A percentile compares a stretch with the other conserved stretches of the same genome.
Evolutionary conservation across 1,284 basidiomycete genomes (phyloP).

Genomic region (Gymnopus androsaceus): DNA sequence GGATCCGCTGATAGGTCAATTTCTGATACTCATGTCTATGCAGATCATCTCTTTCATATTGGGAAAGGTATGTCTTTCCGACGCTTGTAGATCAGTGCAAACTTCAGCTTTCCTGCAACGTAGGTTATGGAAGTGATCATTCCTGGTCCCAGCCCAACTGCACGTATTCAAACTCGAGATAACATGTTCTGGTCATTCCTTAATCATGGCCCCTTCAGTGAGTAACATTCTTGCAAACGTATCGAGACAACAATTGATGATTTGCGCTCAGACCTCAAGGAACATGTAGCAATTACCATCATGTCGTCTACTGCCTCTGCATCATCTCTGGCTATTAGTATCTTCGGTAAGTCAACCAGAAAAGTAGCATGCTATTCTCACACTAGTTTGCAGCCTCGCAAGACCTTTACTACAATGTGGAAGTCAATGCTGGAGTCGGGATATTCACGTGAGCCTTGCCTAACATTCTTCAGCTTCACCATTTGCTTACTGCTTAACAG

Average conservation of each 20-base stretch:
- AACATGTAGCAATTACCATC: conserved; percentile 63
- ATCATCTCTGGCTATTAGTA: conserved; percentile 49
- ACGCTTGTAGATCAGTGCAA: background rate
- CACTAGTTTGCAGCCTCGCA: too few species aligned
- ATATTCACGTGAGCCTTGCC: conserved; percentile 43
- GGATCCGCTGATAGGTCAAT: background rate
- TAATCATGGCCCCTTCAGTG: conserved; percentile 59
- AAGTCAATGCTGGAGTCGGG: conserved; percentile 49
- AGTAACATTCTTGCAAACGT: conserved; percentile 17
- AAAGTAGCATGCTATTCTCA: too few species aligned
- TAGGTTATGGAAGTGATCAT: conserved; percentile 44
- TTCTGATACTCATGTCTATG: background rate
- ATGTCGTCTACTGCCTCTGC: conserved; percentile 54
- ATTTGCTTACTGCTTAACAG: conserved; percentile 24
- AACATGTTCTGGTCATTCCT: conserved; percentile 49
- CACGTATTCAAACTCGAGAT: conserved; percentile 36
- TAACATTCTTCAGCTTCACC: background rate
- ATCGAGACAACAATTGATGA: background rate
- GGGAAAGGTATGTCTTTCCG: conserved; percentile 24
- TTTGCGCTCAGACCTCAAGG: conserved; percentile 48
- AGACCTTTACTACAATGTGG: conserved; percentile 50
- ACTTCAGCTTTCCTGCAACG: too few species aligned
- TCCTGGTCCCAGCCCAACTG: conserved; percentile 42
- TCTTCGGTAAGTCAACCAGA: too few species aligned
- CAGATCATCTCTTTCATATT: conserved; percentile 45